Base-by-base conservation (phyloP, 345 rosid species). In the Sonneratia caseolaris region DNA sequence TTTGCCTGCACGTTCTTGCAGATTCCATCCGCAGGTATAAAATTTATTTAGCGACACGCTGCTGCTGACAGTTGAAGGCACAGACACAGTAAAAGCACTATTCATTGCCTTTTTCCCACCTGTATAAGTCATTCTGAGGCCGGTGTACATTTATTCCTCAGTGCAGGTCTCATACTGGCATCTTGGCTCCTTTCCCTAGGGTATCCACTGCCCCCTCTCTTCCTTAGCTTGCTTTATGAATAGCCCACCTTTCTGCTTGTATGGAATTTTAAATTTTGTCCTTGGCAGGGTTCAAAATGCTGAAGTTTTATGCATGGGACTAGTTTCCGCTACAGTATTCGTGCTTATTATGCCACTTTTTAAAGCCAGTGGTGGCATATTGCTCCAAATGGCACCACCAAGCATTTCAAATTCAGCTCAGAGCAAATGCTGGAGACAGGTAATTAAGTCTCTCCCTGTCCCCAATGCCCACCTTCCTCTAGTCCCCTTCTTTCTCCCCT, bases 161-260 rank as follows among this genome's bases (percentile, higher is more conserved):
- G 99, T 86, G 96, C 97, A 83, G 99, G 99, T 76, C 84, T 95
- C 84, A 86, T 95, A 76, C 78, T 95, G 77, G 99, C 99, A 69
- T 92, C 97, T 47, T 95, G 99, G 99, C 84, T 95, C 59, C 80
- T 95, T 76, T 92, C 99, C 68, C 86, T 95, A 1, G 97, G 99
- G 99, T 92, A 87, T 75, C 67, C 66, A 68, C 72, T 45, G 19
- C 70, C 76, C 78, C 76, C 42, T 65, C 32, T 27, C 11, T n/a
- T 40, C 40, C 13, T 73, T 55, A 53, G 70, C 66, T 49, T 57
- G 22, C 53, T 43, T 15, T 21, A 24, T 38, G 37, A 38, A 22
- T 68, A 42, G 45, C 66, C 12, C 38, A 68, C 35, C 35, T 27
- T 12, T 47, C 37, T 68, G 45, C 72, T 45, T 19, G 24, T 56